Base-by-base conservation (phyloP, 192 early-diverging fungal species). In the Mortierella antarctica region DNA sequence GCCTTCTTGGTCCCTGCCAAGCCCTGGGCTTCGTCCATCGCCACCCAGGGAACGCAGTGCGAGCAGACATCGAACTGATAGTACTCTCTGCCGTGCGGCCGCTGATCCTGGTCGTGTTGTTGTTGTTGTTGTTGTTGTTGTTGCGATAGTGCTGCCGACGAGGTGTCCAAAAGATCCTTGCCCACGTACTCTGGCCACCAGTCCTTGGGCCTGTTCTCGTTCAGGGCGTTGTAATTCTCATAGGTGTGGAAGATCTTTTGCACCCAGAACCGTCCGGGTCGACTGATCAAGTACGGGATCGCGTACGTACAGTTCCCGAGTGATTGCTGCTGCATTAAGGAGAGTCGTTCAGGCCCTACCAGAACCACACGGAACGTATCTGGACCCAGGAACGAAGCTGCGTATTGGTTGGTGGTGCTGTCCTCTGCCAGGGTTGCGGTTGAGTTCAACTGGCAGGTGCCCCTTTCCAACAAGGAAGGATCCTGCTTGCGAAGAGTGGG, bases 191-290 rank as follows among this genome's bases (percentile, higher is more conserved):
- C 44, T 42, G 73, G 73, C 7, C 41, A 14, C 52, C 65, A 54
- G 13, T 67, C 17, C 9, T 57, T 18, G 17, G 39, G 15, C n/a
- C 15, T 42, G 0, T 13, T 53, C 46, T 75, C 73, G 53, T 75
- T 68, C 39, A 75, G n/a, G 42, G 73, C 65, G 39, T 75, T 65
- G 45, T 62, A 75, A 23, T 42, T 49, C 18, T 67, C 44, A 50
- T 75, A 75, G 23, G 60, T 68, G 39, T 75, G 73, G 14, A 75
- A 15, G 18, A 75, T 56, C 54, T 63, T 67, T 31, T 75, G 73
- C 15, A 75, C 73, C 73, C 73, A 75, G 60, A 75, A 75, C 18
- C 65, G 65, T n/a, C 73, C 73, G 5, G 73, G 73, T 60, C 73
- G 73, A 67, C 65, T 75, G 39, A 75, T 75, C 45, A 75, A 58